Evolutionary conservation across 495 filamentous ascomycete genomes (phyloP).

Genomic region (Neurospora sp.): DNA sequence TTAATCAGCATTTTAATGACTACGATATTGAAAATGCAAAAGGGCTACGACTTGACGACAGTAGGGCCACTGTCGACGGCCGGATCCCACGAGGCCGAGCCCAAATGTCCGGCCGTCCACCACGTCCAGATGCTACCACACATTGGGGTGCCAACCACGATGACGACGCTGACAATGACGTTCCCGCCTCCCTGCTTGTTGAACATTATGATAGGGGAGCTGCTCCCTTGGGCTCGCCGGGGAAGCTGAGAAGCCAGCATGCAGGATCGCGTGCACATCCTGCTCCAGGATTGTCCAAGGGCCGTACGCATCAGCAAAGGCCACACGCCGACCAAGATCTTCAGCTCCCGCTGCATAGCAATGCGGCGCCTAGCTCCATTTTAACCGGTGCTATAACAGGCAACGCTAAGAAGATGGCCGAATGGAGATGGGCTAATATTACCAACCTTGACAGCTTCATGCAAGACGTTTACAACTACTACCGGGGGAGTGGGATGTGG

Average conservation of each 20-base stretch:
- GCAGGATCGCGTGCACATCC: conserved; percentile 9
- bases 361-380: conserved; percentile 17
- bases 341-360: conserved; percentile 31
- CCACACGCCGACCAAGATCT: not conserved
- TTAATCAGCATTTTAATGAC: conserved; percentile 55
- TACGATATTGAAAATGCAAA: conserved; percentile 55
- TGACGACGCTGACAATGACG: conserved; percentile 83
- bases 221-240: conserved; percentile 2
- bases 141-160: conserved; percentile 24
- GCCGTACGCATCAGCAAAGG: conserved; percentile 51
- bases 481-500: conserved; percentile 75
- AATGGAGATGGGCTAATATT: conserved; percentile 95
- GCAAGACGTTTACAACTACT: conserved; percentile 85
- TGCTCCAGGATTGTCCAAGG: conserved; percentile 43
- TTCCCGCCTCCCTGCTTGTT: conserved; percentile 78
- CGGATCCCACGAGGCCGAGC: conserved; percentile 3
- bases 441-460: conserved; percentile 87
- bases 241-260: conserved; percentile 7
- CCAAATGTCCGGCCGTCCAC: not conserved
- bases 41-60: conserved; percentile 54
- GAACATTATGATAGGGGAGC: conserved; percentile 38
- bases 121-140: not conserved
- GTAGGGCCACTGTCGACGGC: conserved; percentile 46
- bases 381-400: conserved; percentile 30
- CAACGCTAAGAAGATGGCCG: conserved; percentile 71